Conservation (phyloP, 2,329 filamentous ascomycete genomes). For the Gyromitra esculenta region DNA sequence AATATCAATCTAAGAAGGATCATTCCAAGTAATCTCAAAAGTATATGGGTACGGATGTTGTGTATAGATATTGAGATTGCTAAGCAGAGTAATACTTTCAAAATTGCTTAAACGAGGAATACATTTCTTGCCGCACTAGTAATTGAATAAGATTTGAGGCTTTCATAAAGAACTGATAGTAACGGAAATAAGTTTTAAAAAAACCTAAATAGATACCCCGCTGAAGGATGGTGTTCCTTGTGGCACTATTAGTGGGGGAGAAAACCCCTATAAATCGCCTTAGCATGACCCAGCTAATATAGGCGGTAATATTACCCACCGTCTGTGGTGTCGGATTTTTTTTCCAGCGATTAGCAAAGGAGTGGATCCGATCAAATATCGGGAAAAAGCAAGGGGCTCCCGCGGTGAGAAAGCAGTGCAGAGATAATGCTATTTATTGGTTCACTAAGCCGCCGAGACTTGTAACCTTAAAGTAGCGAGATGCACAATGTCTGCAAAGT, state of each 20-base stretch:
- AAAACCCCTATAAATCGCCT: constrained; percentile 3
- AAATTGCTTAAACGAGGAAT: neutral
- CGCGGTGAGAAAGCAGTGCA: constrained; percentile 16
- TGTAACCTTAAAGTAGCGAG: constrained; percentile 26
- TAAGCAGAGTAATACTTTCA: neutral
- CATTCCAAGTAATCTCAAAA: neutral
- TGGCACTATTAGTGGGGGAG: neutral
- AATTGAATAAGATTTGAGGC: neutral
- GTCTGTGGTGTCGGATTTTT: constrained; percentile 13
- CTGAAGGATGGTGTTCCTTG: neutral
- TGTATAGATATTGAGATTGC: neutral
- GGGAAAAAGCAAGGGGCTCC: constrained; percentile 13
- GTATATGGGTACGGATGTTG: neutral
- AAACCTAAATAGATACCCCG: neutral
- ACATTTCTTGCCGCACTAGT: neutral
- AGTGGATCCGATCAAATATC: neutral
- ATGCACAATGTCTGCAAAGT: neutral
- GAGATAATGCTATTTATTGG: constrained; percentile 21
- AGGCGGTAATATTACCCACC: neutral
- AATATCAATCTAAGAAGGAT: neutral
- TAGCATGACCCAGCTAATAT: neutral
- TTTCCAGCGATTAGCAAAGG: neutral
- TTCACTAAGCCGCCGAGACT: neutral
- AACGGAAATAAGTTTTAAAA: neutral
- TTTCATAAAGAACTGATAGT: neutral